Evolutionary conservation across 257 asterid genomes (phyloP), one percentile per base, ranked within the genome.

Genomic region (Verbascum thapsus): DNA sequence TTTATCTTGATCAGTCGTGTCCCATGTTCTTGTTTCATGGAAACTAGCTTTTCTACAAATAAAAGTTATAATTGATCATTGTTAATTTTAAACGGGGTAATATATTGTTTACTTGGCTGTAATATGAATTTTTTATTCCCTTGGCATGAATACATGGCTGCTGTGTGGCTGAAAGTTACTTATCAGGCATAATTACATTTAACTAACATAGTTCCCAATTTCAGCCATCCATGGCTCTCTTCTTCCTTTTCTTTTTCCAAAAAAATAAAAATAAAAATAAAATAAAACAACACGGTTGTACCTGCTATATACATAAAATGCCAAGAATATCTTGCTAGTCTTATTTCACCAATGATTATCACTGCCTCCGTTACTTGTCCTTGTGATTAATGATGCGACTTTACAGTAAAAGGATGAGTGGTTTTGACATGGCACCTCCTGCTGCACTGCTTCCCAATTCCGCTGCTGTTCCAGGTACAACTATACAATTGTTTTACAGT

Each of bases 381-480:
- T 45, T 74, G 64, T 60, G 53, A 47, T 59, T 72, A 69, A 79
- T 66, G 70, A n/a, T 76, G 48, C 10, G 58, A 58, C 73, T 72
- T 81, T 75, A 74, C 96, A 86, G 96, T 85, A 88, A 88, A 86
- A 86, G 96, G 87, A 76, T 74, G 69, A 91, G 98, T 70, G 98
- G 98, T 70, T 91, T 91, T 83, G 98, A 91, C 88, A 85, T 91
- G 98, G 94, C 94, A 64, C 98, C 98, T 71, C 87, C 94, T 63
- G 72, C 82, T 76, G 78, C 90, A 53, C 62, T 90, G 83, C 80
- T 85, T 65, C 77, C 95, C 56, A 82, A 80, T 71, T 61, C 80
- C 16, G 72, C 86, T 56, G 76, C 77, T 67, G 70, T 63, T 58
- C 39, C 88, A 83, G 97, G 96, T 90, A 83, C 72, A 50, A 64